Percentiles rank a stretch among this genome's conserved stretches.
phyloP scores from a whole-genome alignment of 1,284 basidiomycete genomes.

The Boletus calvinii region DNA sequence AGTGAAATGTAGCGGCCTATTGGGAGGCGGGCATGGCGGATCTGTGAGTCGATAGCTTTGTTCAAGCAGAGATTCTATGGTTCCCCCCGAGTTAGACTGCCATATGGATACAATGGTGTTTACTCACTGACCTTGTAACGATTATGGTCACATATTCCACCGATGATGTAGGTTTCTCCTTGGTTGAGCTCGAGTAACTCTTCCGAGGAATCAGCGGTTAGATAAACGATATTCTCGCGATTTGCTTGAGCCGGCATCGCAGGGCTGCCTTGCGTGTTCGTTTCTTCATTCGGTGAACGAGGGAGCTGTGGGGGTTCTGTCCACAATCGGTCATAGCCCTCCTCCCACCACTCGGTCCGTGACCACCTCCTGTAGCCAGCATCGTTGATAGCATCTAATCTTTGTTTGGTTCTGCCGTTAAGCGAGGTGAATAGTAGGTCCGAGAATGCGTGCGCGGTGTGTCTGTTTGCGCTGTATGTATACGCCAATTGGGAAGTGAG shows the following conservation, averaged over 20 bases:
- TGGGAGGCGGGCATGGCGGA: constrained; percentile 88
- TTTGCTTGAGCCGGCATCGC: neutral
- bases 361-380: constrained; percentile 79
- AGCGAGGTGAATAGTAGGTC: constrained; percentile 79
- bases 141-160: constrained; percentile 96
- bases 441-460: constrained; percentile 67
- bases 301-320: constrained; percentile 17
- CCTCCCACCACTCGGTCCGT: constrained; percentile 78
- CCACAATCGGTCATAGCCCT: constrained; percentile 73
- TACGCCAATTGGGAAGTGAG: constrained; percentile 87
- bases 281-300: constrained; percentile 7
- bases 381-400: constrained; percentile 70
- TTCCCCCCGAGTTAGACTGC: neutral
- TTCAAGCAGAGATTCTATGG: constrained; percentile 82
- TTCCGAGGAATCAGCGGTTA: constrained; percentile 92
- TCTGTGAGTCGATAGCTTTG: constrained; percentile 75
- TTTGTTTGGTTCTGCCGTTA: constrained; percentile 62
- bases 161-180: constrained; percentile 92
- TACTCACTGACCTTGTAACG: constrained; percentile 74
- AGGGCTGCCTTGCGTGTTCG: constrained; percentile 9
- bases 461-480: constrained; percentile 84
- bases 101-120: neutral
- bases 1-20: constrained; percentile 87
- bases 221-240: constrained; percentile 73
- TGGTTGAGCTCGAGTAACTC: constrained; percentile 80